Evolutionary conservation across 192 early-diverging fungal species (phyloP).

Genomic region (Podila minutissima): DNA sequence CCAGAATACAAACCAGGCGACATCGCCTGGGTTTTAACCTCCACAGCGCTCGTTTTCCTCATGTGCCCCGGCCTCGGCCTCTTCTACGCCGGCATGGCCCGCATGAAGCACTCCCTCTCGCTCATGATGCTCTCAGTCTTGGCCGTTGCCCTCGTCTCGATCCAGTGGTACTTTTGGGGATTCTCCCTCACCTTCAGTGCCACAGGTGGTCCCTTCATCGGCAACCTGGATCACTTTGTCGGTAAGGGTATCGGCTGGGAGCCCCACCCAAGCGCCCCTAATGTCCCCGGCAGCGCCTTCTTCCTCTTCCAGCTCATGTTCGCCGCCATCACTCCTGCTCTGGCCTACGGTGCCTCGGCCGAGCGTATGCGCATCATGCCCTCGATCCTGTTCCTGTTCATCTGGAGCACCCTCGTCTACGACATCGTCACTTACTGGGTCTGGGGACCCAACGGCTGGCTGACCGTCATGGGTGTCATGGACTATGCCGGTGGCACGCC

Average conservation of each 20-base stretch:
- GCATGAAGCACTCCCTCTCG: conserved; percentile 82
- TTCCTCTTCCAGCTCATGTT: conserved; percentile 86
- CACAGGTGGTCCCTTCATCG: conserved; percentile 77
- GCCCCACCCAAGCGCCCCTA: conserved; percentile 65
- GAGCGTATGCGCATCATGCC: conserved; percentile 80
- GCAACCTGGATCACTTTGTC: conserved; percentile 70
- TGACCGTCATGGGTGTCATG: conserved; percentile 74
- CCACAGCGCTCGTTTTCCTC: conserved; percentile 74
- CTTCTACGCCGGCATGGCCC: conserved; percentile 82
- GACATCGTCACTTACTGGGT: conserved; percentile 83
- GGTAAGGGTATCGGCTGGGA: conserved; percentile 65
- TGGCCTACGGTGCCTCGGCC: conserved; percentile 75
- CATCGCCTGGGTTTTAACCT: conserved; percentile 80
- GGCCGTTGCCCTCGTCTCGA: conserved; percentile 74
- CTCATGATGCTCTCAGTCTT: conserved; percentile 78
- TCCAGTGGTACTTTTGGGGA: conserved; percentile 81
- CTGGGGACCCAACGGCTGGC: conserved; percentile 86
- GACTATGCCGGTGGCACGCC: conserved; percentile 93
- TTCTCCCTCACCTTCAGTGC: conserved; percentile 76
- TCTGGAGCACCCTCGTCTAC: conserved; percentile 79
- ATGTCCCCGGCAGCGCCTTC: conserved; percentile 70
- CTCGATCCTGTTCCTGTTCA: conserved; percentile 68
- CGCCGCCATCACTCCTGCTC: conserved; percentile 75
- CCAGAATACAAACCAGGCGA: conserved; percentile 70
- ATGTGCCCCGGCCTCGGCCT: conserved; percentile 82